Conservation (phyloP, 2,329 filamentous ascomycete species). For the Hirsutella rhossiliensis region DNA sequence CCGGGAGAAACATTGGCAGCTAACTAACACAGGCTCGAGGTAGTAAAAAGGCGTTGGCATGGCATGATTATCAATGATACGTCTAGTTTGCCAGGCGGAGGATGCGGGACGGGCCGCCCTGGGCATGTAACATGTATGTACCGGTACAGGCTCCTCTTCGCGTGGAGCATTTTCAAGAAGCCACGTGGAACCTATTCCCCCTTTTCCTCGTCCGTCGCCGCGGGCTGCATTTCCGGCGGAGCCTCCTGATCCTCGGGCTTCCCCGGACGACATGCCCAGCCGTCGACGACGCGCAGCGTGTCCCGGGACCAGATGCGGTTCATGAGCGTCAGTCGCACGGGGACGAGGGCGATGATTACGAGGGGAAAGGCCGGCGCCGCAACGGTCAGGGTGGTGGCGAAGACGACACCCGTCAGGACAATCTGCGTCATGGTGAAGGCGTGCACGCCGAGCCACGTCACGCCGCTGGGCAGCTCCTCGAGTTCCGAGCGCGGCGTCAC, state of each 20-base stretch:
- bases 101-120: background rate
- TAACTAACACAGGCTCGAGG: no score
- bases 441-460: slow-evolving; percentile 42
- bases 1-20: no score
- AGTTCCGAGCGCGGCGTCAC: slow-evolving; percentile 40
- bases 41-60: no score
- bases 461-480: slow-evolving; percentile 29
- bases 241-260: slow-evolving; percentile 32
- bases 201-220: slow-evolving; percentile 1
- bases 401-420: slow-evolving; percentile 45
- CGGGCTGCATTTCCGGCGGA: background rate
- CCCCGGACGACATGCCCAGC: slow-evolving; percentile 37
- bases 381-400: slow-evolving; percentile 49
- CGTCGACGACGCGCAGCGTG: slow-evolving; percentile 34
- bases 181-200: background rate
- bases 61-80: no score
- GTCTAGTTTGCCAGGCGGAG: background rate
- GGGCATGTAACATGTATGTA: no score
- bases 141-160: no score
- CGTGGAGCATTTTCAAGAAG: no score
- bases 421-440: slow-evolving; percentile 47
- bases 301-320: slow-evolving; percentile 46
- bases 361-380: slow-evolving; percentile 52
- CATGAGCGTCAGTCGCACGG: slow-evolving; percentile 48
- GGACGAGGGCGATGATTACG: slow-evolving; percentile 52